Percentiles rank a stretch among this genome's conserved stretches.
Conservation (phyloP, 1,284 basidiomycete genomes). For the Erythrobasidium hasegawianum region DNA sequence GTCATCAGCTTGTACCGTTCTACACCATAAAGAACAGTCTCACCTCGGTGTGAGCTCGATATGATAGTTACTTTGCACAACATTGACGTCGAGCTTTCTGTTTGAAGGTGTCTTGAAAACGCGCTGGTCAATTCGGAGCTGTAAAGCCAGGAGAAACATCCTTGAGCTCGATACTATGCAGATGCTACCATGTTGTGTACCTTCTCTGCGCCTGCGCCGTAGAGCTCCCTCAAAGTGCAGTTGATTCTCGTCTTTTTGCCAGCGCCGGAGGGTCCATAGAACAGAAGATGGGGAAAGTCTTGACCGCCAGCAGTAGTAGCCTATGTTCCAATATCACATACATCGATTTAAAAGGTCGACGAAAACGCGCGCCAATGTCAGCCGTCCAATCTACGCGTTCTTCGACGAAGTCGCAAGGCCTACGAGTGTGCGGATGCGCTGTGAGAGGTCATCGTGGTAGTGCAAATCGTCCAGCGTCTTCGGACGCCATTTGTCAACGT, state of each 20-base stretch:
- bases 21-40: constrained; percentile 37
- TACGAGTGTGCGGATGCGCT: constrained; percentile 74
- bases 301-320: constrained; percentile 34
- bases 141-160: constrained; percentile 3
- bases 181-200: constrained; percentile 53
- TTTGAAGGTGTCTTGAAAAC: constrained; percentile 92
- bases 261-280: constrained; percentile 95
- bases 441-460: constrained; percentile 79
- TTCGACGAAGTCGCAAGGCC: constrained; percentile 43
- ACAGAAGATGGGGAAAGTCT: constrained; percentile 96
- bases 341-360: not conserved
- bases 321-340: not conserved
- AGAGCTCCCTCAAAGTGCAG: constrained; percentile 81
- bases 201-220: constrained; percentile 89
- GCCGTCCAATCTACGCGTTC: not conserved
- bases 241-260: constrained; percentile 98
- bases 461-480: constrained; percentile 77
- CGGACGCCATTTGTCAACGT: constrained; percentile 69
- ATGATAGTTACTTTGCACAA: constrained; percentile 96
- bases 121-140: constrained; percentile 98
- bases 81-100: constrained; percentile 91
- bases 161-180: not conserved
- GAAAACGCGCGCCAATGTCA: not conserved
- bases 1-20: not conserved
- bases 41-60: constrained; percentile 96